Base-by-base conservation (phyloP, 768 basidiomycete genomes). In the Hortiboletus flavorubellus region DNA sequence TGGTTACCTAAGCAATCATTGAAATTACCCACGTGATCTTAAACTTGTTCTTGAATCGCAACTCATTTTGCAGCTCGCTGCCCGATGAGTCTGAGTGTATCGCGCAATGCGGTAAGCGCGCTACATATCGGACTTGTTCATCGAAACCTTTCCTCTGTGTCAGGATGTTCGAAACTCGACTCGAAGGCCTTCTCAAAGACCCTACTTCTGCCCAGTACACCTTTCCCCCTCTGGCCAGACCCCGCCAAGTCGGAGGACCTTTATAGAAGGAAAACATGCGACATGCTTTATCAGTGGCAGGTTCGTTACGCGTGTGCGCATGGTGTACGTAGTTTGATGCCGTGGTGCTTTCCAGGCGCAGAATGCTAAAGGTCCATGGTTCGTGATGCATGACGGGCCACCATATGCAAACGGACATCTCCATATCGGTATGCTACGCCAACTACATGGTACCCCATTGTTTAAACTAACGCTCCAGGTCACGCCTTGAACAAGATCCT, bases 361-460 rank as follows among this genome's bases (percentile, higher is more conserved):
- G 57, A 84, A 89, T 63, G 81, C 76, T 12, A 74, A 79, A 34
- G 81, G 89, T 3, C 82, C 85, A 1, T 66, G 84, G 31, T 98
- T 94, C 64, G 86, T 97, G 12, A 76, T 95, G 49, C 94, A 96
- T 60, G 96, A 99, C 69, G 97, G 96, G 0, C 96, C 96, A 33
- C 97, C 97, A 0, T 98, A 98, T 65, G 96, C 96, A 2, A 99
- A 99, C 67, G 97, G 97, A 0, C 83, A 91, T 68, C 75, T 99
- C 40, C 96, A 99, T 68, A 94, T 95, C 78, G 96, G 95, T 96
- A 59, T 56, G 74, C 46, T 30, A 38, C 18, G 29, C 30, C 43
- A 3, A 11, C 34, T 33, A 21, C 30, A 29, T 31, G 15, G 29
- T 2, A n/a, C n/a, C 34, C 37, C 18, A 14, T 40, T 21, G 5